Percentiles rank a stretch among this genome's conserved stretches.
phyloP scores from a whole-genome alignment of 176 grass and related monocot genomes.

The Zea luxurians region DNA sequence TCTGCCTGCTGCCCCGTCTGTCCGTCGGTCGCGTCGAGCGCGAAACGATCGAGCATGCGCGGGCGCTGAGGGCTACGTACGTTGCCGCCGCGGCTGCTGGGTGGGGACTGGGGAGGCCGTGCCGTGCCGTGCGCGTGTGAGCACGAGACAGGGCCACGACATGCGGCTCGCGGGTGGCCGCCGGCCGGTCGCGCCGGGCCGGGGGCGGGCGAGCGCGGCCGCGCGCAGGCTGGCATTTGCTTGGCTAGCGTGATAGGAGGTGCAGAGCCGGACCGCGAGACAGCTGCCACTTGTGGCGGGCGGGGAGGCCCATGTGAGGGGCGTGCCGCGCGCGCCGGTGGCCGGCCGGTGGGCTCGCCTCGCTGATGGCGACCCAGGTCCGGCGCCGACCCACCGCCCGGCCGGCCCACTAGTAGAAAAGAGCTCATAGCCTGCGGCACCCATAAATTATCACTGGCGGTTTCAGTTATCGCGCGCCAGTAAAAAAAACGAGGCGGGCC shows the following conservation, averaged over 20 bases:
- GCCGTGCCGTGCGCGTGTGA: not conserved
- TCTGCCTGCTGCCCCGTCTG: too few species aligned
- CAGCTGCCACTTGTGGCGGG: conserved; percentile 39
- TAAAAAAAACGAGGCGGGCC: too few species aligned
- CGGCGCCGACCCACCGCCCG: not conserved
- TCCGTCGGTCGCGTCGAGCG: too few species aligned
- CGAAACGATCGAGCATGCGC: too few species aligned
- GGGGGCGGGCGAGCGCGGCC: not conserved
- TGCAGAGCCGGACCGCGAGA: not conserved
- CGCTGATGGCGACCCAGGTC: conserved; percentile 32
- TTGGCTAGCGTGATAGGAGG: too few species aligned
- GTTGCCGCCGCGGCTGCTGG: not conserved
- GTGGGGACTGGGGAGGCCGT: not conserved
- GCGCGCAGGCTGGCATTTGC: not conserved
- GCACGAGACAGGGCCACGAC: conserved; percentile 32
- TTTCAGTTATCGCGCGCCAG: too few species aligned
- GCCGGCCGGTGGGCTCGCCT: too few species aligned
- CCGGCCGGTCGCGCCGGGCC: not conserved
- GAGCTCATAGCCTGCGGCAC: too few species aligned
- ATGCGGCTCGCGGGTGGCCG: conserved; percentile 7
- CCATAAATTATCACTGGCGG: too few species aligned
- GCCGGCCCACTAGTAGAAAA: not conserved
- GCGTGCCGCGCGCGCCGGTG: not conserved
- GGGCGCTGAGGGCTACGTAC: not conserved
- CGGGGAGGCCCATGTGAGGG: conserved; percentile 50